A percentile compares a stretch with the other conserved stretches of the same genome.
phyloP scores from a whole-genome alignment of 208 protist species.

The Trypanosomatidae sp. region DNA sequence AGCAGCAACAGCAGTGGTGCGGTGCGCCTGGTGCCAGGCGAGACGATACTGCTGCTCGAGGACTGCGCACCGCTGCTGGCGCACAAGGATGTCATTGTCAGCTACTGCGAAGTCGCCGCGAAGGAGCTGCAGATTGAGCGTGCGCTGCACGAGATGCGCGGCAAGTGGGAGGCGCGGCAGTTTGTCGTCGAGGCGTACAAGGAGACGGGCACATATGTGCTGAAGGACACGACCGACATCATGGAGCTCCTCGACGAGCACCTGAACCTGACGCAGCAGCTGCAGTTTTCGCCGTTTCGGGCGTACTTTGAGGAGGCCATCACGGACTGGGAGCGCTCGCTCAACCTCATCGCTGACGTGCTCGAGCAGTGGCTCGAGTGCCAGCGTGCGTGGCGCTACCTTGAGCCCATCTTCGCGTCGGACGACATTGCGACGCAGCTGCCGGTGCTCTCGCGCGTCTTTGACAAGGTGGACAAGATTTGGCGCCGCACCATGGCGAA shows the following conservation, averaged over 20 bases:
- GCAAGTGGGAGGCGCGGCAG: slow-evolving; percentile 87
- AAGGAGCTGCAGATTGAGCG: slow-evolving; percentile 96
- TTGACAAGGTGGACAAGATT: slow-evolving; percentile 92
- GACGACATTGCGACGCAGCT: slow-evolving; percentile 95
- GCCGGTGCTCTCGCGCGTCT: slow-evolving; percentile 88
- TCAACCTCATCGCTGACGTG: slow-evolving; percentile 89
- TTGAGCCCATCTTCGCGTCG: slow-evolving; percentile 95
- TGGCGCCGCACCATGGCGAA: slow-evolving; percentile 91
- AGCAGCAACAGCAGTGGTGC: too few species aligned
- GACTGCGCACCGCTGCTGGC: slow-evolving; percentile 76
- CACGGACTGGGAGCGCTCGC: slow-evolving; percentile 89
- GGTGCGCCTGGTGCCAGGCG: slow-evolving; percentile 79
- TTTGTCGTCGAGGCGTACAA: slow-evolving; percentile 91
- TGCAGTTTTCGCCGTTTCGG: slow-evolving; percentile 94
- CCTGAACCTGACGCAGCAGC: slow-evolving; percentile 92
- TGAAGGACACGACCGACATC: slow-evolving; percentile 88
- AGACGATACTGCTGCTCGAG: slow-evolving; percentile 75
- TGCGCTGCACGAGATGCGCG: slow-evolving; percentile 92
- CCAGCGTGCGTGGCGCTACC: slow-evolving; percentile 93
- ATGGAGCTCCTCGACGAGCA: slow-evolving; percentile 93
- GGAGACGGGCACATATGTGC: slow-evolving; percentile 88
- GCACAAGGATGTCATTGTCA: slow-evolving; percentile 82
- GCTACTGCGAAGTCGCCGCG: slow-evolving; percentile 91
- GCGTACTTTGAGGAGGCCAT: slow-evolving; percentile 92
- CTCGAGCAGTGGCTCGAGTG: slow-evolving; percentile 96